These are phyloP conservation scores for Xylariaceae sp. DNA, from an alignment of 2,329 filamentous ascomycete species.

Conservation along the genomic window DNA sequence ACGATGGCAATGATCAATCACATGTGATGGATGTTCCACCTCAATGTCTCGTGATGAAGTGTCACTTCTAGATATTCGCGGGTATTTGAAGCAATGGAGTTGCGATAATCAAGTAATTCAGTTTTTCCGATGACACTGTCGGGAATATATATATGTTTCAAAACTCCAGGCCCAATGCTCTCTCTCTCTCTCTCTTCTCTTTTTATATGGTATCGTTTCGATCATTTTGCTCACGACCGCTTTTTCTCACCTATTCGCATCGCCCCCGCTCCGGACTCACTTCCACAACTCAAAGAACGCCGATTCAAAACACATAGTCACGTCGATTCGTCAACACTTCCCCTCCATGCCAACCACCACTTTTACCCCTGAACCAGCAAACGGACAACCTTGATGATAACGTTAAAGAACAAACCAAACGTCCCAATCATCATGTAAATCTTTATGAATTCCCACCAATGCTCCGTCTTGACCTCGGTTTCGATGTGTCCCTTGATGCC, in stretches of 20 bases:
- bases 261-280: not conserved
- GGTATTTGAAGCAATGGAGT: too few species aligned
- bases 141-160: not conserved
- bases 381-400: conserved; percentile 27
- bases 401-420: conserved; percentile 39
- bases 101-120: not conserved
- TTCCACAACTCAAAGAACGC: not conserved
- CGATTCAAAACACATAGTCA: not conserved
- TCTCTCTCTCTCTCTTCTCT: too few species aligned
- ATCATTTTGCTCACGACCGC: not conserved
- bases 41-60: too few species aligned
- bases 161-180: conserved; percentile 16
- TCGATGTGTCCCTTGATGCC: conserved; percentile 48
- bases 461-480: conserved; percentile 51
- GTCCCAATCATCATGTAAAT: conserved; percentile 48
- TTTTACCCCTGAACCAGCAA: conserved; percentile 1
- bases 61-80: too few species aligned
- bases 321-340: not conserved
- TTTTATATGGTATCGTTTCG: conserved; percentile 8
- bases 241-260: not conserved
- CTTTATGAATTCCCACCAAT: conserved; percentile 51
- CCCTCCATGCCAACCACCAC: not conserved
- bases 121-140: not conserved
- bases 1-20: too few species aligned
- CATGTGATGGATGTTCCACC: too few species aligned